These are phyloP conservation scores for Aspergillus aculeatus DNA, from an alignment of 2,329 filamentous ascomycete genomes.

Conservation along the genomic window DNA sequence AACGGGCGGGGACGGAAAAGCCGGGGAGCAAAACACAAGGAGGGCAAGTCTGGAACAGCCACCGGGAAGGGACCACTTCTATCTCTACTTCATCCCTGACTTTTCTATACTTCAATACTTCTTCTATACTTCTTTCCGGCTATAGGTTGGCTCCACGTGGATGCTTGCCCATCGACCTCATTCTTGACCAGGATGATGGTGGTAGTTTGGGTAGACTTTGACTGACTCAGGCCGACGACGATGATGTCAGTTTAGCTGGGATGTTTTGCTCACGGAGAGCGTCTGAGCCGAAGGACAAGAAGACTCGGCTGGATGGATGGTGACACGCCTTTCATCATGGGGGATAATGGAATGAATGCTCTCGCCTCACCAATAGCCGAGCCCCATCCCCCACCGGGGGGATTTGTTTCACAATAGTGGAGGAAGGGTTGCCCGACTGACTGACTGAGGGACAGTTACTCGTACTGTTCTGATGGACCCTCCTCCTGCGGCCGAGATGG, in stretches of 20 bases:
- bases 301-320: not conserved
- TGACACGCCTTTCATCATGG: not conserved
- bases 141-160: too few species aligned
- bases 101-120: not conserved
- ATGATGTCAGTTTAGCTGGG: constrained; percentile 3
- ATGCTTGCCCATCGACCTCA: not conserved
- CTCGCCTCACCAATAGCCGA: too few species aligned
- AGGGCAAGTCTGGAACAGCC: constrained; percentile 3
- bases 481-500: too few species aligned
- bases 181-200: not conserved
- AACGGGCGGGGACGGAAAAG: not conserved
- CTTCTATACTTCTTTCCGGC: not conserved
- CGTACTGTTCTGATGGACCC: too few species aligned
- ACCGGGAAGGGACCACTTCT: constrained; percentile 1
- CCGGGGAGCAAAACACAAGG: not conserved
- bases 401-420: too few species aligned
- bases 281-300: too few species aligned
- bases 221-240: not conserved
- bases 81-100: not conserved
- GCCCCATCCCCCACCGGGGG: too few species aligned
- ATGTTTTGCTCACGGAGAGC: not conserved
- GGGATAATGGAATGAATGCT: not conserved
- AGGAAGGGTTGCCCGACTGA: too few species aligned
- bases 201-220: not conserved
- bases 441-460: too few species aligned